Evolutionary conservation across 1,284 basidiomycete genomes (phyloP), one percentile per base, ranked within the genome.

Genomic region (Ustilago vetiveriae): DNA sequence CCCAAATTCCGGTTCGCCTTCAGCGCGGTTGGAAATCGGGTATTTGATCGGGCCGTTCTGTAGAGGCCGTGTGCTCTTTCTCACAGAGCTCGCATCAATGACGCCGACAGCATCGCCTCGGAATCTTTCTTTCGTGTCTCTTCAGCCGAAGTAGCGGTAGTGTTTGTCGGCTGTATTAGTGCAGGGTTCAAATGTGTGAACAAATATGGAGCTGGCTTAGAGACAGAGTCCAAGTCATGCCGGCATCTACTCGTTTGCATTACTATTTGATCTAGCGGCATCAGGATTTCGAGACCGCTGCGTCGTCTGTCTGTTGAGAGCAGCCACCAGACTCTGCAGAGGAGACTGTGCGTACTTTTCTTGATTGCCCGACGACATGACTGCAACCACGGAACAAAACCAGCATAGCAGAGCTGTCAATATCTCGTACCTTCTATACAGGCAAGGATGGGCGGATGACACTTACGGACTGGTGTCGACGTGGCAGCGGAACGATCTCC

Each of bases 291-390:
- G 42, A 3, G 62, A 62, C 5, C 68, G 56, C 33, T 71, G 68
- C 24, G 62, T 56, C 7, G 62, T 71, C 40, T 71, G 68, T 6
- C 62, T 22, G n/a, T 46, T 71, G 38, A 71, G 52, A 2, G 57
- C 68, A 19, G 56, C 62, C 6, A 53, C 41, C 6, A 71, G 47
- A 14, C 62, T 65, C 43, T 71, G 68, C 21, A 71, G 22, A 7
- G 68, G 68, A 16, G 68, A 66, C 42, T 62, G 56, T 24, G 56
- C 56, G 26, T 60, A 53, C 29, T 51, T 60, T 22, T 66, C 68
- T 10, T 66, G 57, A 21, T 52, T 71, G 17, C 39, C 46, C 11
- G 60, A 44, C 29, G 62, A 69, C 55, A 69, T 58, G 24, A 69
- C 66, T 71, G 33, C 7, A 16, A 10, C 26, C 29, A 14, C 6